Conservation (phyloP, 1,284 basidiomycete genomes). For the Cryptococcus amylolentus region DNA sequence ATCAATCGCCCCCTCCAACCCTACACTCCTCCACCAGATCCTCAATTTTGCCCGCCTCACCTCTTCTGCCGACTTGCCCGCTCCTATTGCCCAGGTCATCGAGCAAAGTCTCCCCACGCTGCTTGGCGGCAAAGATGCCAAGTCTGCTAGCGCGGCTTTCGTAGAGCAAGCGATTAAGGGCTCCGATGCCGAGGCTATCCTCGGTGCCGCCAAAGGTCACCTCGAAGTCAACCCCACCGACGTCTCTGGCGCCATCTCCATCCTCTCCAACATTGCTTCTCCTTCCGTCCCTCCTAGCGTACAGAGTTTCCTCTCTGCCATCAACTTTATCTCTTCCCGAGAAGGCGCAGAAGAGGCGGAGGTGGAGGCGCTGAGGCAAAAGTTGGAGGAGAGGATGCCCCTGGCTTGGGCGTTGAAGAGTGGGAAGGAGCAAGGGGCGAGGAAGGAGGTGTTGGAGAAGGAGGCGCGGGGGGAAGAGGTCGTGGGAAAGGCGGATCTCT, state of each 20-base stretch:
- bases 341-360: constrained; percentile 16
- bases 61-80: constrained; percentile 29
- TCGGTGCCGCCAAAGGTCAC: constrained; percentile 62
- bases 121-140: constrained; percentile 59
- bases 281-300: constrained; percentile 25
- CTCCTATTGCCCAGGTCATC: constrained; percentile 46
- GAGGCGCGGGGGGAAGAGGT: not conserved
- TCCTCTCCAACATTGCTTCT: constrained; percentile 20
- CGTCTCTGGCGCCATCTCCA: constrained; percentile 8
- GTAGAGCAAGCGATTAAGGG: constrained; percentile 59
- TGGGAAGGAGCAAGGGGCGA: constrained; percentile 29
- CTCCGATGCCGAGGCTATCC: constrained; percentile 55
- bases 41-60: constrained; percentile 60
- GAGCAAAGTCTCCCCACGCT: constrained; percentile 53
- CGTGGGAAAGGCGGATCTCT: constrained; percentile 1
- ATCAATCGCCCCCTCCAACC: constrained; percentile 58
- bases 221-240: constrained; percentile 51
- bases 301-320: constrained; percentile 3
- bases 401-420: constrained; percentile 48
- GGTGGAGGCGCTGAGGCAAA: not conserved
- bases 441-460: constrained; percentile 7
- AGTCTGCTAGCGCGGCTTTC: constrained; percentile 69
- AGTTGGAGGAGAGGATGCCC: constrained; percentile 5
- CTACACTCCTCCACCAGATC: constrained; percentile 68
- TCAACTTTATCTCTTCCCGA: constrained; percentile 16